Evolutionary conservation across 140 eudicot species (phyloP), one percentile per base, ranked within the genome.

Genomic region (Senecio squalidus): DNA sequence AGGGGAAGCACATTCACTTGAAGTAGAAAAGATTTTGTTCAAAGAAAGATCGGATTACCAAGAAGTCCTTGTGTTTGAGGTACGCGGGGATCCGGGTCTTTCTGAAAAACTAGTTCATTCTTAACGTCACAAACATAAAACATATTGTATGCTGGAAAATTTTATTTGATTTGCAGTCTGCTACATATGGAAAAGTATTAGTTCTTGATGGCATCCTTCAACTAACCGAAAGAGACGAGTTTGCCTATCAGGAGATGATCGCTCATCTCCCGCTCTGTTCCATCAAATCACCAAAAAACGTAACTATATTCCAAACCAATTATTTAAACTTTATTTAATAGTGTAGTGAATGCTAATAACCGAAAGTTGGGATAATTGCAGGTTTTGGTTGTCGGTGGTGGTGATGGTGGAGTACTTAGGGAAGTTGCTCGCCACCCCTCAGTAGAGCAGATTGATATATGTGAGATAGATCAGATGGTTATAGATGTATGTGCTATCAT

Each of bases 401-500:
- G 98, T 59, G 98, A 91, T 77, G 98, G 98, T 71, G 98, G 98
- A 38, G 96, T 91, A 46, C 91, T 91, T 49, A 70, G 96, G 66
- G 98, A 91, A 72, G 74, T 86, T 64, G 68, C 91, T 69, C 96
- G 94, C 41, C 98, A 91, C 82, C 73, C 68, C 65, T 83, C 98
- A 0, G 91, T 91, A 76, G 85, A 91, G 51, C 43, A 45, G 27
- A 91, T 91, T 38, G 96, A 91, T 71, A 91, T 91, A 11, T 91
- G 96, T 75, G 98, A 91, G 79, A 91, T 91, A 62, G 98, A 91
- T 77, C 52, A 91, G 39, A 83, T 91, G 96, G 98, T 91, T 67
- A 86, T 91, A 76, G 98, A 91, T 86, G 98, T 86, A 70, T 66
- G 98, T 75, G 54, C 21, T 58, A 27, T 1, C 40, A 26, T 41